These are phyloP conservation scores for Aureobasidium sp. DNA, from an alignment of 2,329 filamentous ascomycete genomes.

Conservation along the genomic window DNA sequence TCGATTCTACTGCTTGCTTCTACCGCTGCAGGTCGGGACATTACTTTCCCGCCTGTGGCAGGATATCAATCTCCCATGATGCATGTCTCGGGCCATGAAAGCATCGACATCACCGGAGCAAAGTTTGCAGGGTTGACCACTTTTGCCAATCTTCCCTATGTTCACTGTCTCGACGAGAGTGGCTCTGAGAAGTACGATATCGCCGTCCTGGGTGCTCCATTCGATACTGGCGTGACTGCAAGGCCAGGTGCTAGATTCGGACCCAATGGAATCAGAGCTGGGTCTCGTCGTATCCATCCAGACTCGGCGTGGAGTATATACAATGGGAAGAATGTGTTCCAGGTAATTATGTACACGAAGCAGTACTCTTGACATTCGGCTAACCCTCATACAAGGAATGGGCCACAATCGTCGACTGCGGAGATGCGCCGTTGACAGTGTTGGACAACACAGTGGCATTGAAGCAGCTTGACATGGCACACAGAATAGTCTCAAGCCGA, in stretches of 20 bases:
- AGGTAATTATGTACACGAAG: not conserved
- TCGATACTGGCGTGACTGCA: slow-evolving; percentile 46
- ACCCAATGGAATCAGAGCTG: slow-evolving; percentile 45
- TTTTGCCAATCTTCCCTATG: slow-evolving; percentile 43
- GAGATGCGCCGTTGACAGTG: slow-evolving; percentile 44
- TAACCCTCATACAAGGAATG: slow-evolving; percentile 31
- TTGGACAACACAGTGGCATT: slow-evolving; percentile 49
- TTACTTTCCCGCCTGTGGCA: slow-evolving; percentile 37
- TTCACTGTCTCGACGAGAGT: slow-evolving; percentile 37
- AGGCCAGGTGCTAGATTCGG: slow-evolving; percentile 44
- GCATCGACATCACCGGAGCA: slow-evolving; percentile 22
- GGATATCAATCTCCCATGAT: slow-evolving; percentile 31
- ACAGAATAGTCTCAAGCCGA: slow-evolving; percentile 44
- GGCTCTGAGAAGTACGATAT: slow-evolving; percentile 37
- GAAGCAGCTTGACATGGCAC: slow-evolving; percentile 46
- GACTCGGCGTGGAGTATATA: slow-evolving; percentile 41
- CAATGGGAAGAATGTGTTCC: slow-evolving; percentile 39
- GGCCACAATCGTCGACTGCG: slow-evolving; percentile 50
- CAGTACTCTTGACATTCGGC: not conserved
- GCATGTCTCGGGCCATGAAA: slow-evolving; percentile 20
- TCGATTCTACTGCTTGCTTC: slow-evolving; percentile 17
- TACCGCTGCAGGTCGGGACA: slow-evolving; percentile 31
- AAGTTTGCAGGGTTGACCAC: slow-evolving; percentile 40
- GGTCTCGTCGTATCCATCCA: slow-evolving; percentile 42
- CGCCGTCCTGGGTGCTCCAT: slow-evolving; percentile 43